These are phyloP conservation scores for Brassica napus DNA, from an alignment of 345 rosid genomes.

Conservation along the genomic window Da-Ae NC_063450.1:41823001-41823500, in stretches of 20 bases:
- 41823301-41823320: constrained; percentile 51
- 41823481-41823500: constrained; percentile 43
- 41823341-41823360: constrained; percentile 76
- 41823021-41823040: constrained; percentile 85
- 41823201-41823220: constrained; percentile 87
- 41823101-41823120: constrained; percentile 91
- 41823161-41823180: constrained; percentile 9
- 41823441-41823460: constrained; percentile 34
- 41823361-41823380: constrained; percentile 72
- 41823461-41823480: constrained; percentile 40
- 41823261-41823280: constrained; percentile 84
- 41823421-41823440: constrained; percentile 46
- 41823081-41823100: constrained; percentile 49
- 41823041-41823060: constrained; percentile 57
- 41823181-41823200: constrained; percentile 45
- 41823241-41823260: constrained; percentile 87
- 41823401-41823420: constrained; percentile 58
- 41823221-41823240: constrained; percentile 93
- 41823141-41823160: constrained; percentile 13
- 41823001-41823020: constrained; percentile 82
- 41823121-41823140: constrained; percentile 42
- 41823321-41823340: constrained; percentile 60
- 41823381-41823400: constrained; percentile 66
- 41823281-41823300: constrained; percentile 53
- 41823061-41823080: constrained; percentile 69